These are phyloP conservation scores for Urostyla sp. DNA, from an alignment of 73 alveolate genomes.

Conservation along the genomic window DNA sequence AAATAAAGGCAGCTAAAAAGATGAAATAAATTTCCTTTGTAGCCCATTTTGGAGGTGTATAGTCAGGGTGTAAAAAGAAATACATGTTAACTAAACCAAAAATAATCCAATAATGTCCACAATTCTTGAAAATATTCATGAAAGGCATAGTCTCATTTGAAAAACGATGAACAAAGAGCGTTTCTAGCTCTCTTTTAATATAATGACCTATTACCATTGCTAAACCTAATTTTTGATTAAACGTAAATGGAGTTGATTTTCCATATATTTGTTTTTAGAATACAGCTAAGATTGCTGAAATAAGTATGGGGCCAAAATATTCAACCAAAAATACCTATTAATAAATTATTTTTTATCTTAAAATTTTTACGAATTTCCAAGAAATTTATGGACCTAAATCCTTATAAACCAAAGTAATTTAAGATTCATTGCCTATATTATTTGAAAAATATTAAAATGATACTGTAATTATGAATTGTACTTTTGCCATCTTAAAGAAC, in stretches of 20 bases:
- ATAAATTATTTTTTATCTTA: background rate
- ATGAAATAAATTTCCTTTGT: slow-evolving; percentile 34
- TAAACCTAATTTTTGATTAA: slow-evolving; percentile 67
- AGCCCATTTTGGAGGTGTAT: slow-evolving; percentile 79
- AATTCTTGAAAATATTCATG: slow-evolving; percentile 85
- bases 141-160: slow-evolving; percentile 96
- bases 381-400: slow-evolving; percentile 95
- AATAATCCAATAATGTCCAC: slow-evolving; percentile 95
- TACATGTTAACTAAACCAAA: slow-evolving; percentile 88
- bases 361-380: slow-evolving; percentile 74
- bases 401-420: slow-evolving; percentile 58
- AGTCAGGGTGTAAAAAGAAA: slow-evolving; percentile 89
- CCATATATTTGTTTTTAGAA: slow-evolving; percentile 57
- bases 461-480: slow-evolving; percentile 55
- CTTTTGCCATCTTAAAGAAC: slow-evolving; percentile 54
- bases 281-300: slow-evolving; percentile 69
- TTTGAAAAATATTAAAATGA: background rate
- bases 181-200: slow-evolving; percentile 92
- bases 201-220: slow-evolving; percentile 89
- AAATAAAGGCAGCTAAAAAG: slow-evolving; percentile 68
- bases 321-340: slow-evolving; percentile 85
- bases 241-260: slow-evolving; percentile 32
- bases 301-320: slow-evolving; percentile 93
- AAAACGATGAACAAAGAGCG: slow-evolving; percentile 92
- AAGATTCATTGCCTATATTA: slow-evolving; percentile 16